phyloP scores from a whole-genome alignment of 371 early-diverging fungal genomes.

The Smittium mucronatum region DNA sequence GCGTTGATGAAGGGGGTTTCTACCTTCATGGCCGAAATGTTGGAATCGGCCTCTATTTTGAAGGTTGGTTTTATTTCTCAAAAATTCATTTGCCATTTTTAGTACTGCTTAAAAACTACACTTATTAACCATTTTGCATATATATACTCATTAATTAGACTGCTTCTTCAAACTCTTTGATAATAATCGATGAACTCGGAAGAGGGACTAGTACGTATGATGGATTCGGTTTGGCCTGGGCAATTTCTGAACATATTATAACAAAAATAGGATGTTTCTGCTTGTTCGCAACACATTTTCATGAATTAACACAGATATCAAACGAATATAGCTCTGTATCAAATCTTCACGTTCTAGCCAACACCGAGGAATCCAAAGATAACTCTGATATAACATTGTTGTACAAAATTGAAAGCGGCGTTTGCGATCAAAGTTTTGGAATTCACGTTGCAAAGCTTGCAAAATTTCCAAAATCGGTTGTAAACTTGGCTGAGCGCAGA shows the following conservation, averaged over 20 bases:
- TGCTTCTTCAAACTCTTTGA: constrained; percentile 75
- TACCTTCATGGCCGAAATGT: constrained; percentile 99
- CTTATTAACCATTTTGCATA: no score
- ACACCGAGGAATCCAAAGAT: constrained; percentile 33
- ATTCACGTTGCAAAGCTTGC: constrained; percentile 96
- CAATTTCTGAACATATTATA: constrained; percentile 88
- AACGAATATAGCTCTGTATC: constrained; percentile 54
- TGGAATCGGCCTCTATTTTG: constrained; percentile 90
- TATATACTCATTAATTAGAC: constrained; percentile 32
- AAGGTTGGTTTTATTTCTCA: no score
- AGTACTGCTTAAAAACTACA: no score
- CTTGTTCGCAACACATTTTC: constrained; percentile 96
- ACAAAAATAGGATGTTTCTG: constrained; percentile 61
- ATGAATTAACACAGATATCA: constrained; percentile 80
- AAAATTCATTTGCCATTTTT: no score
- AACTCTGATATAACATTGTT: constrained; percentile 61
- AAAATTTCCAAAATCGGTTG: constrained; percentile 77
- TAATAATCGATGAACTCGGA: constrained; percentile 98
- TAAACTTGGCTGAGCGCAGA: constrained; percentile 72
- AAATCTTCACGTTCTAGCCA: constrained; percentile 79
- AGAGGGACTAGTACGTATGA: constrained; percentile 98
- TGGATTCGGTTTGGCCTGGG: constrained; percentile 95
- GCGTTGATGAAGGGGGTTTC: constrained; percentile 85
- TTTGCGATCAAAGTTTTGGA: constrained; percentile 95
- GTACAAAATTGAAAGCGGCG: constrained; percentile 76